Conservation (phyloP, 2,329 filamentous ascomycete genomes). For the Cytospora chrysosperma region DNA sequence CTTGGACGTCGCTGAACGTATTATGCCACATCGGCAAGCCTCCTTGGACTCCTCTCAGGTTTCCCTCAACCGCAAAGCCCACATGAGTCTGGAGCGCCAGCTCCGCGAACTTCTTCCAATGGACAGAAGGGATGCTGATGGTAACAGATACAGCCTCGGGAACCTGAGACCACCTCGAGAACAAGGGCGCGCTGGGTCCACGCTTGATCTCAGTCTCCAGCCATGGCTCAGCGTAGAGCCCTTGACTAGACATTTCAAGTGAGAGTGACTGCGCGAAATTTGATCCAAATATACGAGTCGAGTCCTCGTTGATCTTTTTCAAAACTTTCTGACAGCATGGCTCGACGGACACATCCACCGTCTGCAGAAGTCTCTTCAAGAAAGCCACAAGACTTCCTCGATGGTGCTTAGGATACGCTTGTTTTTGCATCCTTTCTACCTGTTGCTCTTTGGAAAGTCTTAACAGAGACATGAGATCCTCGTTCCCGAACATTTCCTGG, state of each 20-base stretch:
- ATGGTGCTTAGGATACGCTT: slow-evolving; percentile 35
- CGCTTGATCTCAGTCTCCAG: slow-evolving; percentile 28
- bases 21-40: slow-evolving; percentile 33
- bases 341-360: slow-evolving; percentile 37
- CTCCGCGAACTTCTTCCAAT: slow-evolving; percentile 32
- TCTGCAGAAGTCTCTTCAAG: slow-evolving; percentile 37
- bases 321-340: slow-evolving; percentile 33
- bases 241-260: slow-evolving; percentile 38
- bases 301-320: slow-evolving; percentile 33
- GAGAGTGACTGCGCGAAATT: slow-evolving; percentile 38
- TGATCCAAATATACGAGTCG: slow-evolving; percentile 31
- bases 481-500: slow-evolving; percentile 44
- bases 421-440: slow-evolving; percentile 7
- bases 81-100: slow-evolving; percentile 20
- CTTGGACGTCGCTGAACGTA: slow-evolving; percentile 41
- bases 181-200: slow-evolving; percentile 28
- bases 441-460: slow-evolving; percentile 14
- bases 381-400: slow-evolving; percentile 41
- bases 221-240: slow-evolving; percentile 35
- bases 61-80: slow-evolving; percentile 19
- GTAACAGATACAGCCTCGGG: slow-evolving; percentile 40
- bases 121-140: slow-evolving; percentile 34
- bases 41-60: slow-evolving; percentile 20
- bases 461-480: slow-evolving; percentile 33
- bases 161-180: slow-evolving; percentile 39